A percentile compares a stretch with the other conserved stretches of the same genome.
Evolutionary conservation across 169 alveolate genomes (phyloP).

Genomic region (Plasmodium cynomolgi): DNA sequence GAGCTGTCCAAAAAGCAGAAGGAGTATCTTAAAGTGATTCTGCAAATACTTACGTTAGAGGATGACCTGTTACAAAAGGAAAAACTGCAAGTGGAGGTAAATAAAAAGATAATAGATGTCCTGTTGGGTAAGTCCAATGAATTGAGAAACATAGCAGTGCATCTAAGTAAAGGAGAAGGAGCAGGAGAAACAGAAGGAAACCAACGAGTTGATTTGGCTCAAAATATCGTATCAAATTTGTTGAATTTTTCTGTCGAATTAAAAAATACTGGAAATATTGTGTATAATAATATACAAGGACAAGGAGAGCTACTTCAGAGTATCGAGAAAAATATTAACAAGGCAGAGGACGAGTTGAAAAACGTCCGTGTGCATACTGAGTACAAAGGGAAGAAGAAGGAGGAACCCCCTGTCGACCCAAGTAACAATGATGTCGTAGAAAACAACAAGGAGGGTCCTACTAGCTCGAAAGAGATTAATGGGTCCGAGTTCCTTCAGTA

Average conservation of each 20-base stretch:
- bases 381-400: neutral
- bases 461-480: neutral
- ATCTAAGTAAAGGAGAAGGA: conserved; percentile 35
- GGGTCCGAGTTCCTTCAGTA: neutral
- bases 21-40: conserved; percentile 22
- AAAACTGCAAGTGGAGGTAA: conserved; percentile 28
- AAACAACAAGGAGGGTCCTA: neutral
- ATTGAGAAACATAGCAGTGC: conserved; percentile 32
- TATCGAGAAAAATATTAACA: conserved; percentile 12
- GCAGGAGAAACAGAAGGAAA: conserved; percentile 21
- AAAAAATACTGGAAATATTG: conserved; percentile 74
- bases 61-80: conserved; percentile 43
- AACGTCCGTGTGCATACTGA: conserved; percentile 20
- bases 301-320: conserved; percentile 57
- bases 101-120: conserved; percentile 21
- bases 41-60: conserved; percentile 21
- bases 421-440: neutral
- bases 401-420: neutral
- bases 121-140: conserved; percentile 52
- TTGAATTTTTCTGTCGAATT: conserved; percentile 52
- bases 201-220: conserved; percentile 69
- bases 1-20: conserved; percentile 24
- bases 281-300: conserved; percentile 69
- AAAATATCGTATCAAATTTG: conserved; percentile 59
- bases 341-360: conserved; percentile 22